Base-by-base conservation (phyloP, 2,329 filamentous ascomycete genomes). In the Pyricularia grisea region DNA sequence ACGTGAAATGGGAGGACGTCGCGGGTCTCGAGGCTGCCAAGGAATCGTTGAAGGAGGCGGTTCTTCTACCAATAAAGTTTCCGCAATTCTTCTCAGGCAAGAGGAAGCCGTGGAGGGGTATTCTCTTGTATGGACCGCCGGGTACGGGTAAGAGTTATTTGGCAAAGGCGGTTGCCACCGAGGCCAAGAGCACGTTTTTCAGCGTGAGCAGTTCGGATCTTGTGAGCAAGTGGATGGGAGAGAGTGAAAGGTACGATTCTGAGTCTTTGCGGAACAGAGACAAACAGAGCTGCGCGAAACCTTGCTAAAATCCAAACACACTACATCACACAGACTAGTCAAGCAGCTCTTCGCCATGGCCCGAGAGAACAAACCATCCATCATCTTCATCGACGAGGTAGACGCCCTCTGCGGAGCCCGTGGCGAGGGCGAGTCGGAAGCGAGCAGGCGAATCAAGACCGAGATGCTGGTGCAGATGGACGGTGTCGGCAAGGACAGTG, bases 181-280 rank as follows among this genome's bases (percentile, higher is more conserved):
- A 99, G 81, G 95, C 95, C 70, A 98, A 99, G 80, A 97, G 94
- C 80, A 98, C 95, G 3, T 99, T 99, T 78, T 99, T 99, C 86
- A 97, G 93, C 76, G 94, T 99, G 73, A 97, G 92, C 81, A 97
- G 92, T 84, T 97, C 93, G 77, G 95, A 99, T 78, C 80, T 99
- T 79, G 95, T 99, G 71, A 97, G 93, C 79, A 99, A 99, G 78
- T 99, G 95, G 95, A 99, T 99, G 95, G 95, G 95, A 82, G 95
- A 99, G 81, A 96, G 92, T 84, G 95, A 99, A 88, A 88, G 93
- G 92, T 96, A 82, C 66, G 84, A 74, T 25, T 69, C 12, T 63
- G 12, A 30, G 30, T 67, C 7, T 33, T 9, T 23, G 58, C 67
- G 72, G 71, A 30, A 12, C n/a, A 14, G 23, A 23, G 2, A 11